Percentiles rank a stretch among this genome's conserved stretches.
phyloP scores from a whole-genome alignment of 441 rosid genomes.

The Populus hybrid region DNA sequence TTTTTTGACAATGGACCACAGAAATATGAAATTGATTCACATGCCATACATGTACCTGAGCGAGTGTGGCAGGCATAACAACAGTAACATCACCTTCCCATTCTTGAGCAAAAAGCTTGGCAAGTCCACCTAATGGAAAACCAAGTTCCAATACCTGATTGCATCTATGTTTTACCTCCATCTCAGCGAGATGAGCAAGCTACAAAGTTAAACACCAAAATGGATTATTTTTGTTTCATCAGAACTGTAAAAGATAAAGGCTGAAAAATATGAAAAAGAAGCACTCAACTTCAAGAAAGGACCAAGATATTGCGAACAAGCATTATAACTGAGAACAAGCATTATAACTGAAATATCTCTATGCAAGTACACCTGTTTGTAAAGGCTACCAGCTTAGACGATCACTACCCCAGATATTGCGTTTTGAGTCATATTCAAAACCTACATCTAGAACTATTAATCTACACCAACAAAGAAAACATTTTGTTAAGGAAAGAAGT shows the following conservation, averaged over 20 bases:
- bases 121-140: conserved; percentile 86
- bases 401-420: not conserved
- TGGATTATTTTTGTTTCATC: conserved; percentile 6
- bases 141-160: conserved; percentile 86
- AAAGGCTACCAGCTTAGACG: not conserved
- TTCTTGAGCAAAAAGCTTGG: conserved; percentile 92
- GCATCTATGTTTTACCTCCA: conserved; percentile 97
- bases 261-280: not conserved
- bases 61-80: conserved; percentile 92
- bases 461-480: not conserved
- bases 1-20: not conserved
- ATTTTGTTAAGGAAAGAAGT: not conserved
- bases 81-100: conserved; percentile 99
- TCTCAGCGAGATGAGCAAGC: conserved; percentile 90
- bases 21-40: not conserved
- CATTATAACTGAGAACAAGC: not conserved
- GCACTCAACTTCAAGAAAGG: not conserved
- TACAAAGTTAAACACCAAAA: conserved; percentile 27
- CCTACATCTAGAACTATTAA: not conserved
- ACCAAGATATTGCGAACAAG: not conserved
- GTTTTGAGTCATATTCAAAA: not conserved
- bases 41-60: conserved; percentile 55
- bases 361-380: not conserved
- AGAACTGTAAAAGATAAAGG: not conserved
- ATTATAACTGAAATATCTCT: not conserved